phyloP scores from a whole-genome alignment of 345 rosid genomes.

The Eucalyptus polybractea region DNA sequence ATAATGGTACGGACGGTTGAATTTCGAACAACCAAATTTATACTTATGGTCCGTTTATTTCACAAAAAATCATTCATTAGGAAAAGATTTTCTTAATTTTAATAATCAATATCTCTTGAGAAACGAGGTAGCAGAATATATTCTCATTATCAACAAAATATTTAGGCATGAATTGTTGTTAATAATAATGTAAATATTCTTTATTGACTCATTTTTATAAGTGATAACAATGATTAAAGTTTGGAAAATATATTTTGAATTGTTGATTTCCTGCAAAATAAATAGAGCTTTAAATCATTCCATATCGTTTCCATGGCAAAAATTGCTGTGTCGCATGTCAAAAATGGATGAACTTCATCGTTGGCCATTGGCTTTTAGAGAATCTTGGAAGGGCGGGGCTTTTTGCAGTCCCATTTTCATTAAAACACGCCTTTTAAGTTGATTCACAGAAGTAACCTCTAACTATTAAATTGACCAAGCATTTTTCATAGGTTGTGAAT shows the following conservation, averaged over 20 bases:
- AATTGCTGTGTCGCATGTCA: not conserved
- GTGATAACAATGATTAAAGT: not conserved
- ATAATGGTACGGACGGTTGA: not conserved
- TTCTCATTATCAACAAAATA: too few relatives aligned
- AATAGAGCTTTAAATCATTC: not conserved
- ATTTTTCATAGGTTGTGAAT: too few relatives aligned
- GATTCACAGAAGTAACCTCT: not conserved
- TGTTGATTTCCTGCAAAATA: not conserved
- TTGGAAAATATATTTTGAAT: not conserved
- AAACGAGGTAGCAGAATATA: not conserved
- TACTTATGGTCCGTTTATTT: not conserved
- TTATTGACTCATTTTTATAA: not conserved
- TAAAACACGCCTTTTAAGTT: not conserved
- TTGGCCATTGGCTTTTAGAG: not conserved
- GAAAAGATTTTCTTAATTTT: not conserved
- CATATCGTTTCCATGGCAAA: not conserved
- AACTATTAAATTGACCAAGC: too few relatives aligned
- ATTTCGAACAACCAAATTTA: not conserved
- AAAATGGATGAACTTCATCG: not conserved
- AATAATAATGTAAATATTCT: not conserved
- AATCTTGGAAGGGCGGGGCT: not conserved
- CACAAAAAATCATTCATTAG: not conserved
- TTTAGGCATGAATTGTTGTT: too few relatives aligned
- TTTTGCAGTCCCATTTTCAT: not conserved
- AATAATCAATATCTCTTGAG: not conserved